phyloP scores from a whole-genome alignment of 306 rosid species.

The Sechiopsis laciniata region DNA sequence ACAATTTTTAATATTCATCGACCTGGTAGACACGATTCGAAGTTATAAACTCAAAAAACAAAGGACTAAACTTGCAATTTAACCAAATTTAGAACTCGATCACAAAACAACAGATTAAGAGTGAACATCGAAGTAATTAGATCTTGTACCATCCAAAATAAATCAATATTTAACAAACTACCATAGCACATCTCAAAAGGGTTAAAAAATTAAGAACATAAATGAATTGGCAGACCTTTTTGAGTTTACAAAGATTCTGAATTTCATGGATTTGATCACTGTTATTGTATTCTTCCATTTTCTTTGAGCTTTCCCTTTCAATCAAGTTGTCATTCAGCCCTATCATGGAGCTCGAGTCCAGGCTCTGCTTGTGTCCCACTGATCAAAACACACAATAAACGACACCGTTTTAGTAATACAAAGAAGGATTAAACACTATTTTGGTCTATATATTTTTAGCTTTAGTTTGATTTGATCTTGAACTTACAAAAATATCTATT shows the following conservation, averaged over 20 bases:
- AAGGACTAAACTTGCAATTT: too few relatives aligned
- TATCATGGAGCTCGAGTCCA: conserved; percentile 36
- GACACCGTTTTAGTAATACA: background rate
- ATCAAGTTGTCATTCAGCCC: conserved; percentile 40
- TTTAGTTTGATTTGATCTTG: background rate
- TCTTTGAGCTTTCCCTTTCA: conserved; percentile 32
- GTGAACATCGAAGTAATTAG: background rate
- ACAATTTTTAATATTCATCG: too few relatives aligned
- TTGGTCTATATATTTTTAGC: background rate
- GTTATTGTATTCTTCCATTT: conserved; percentile 32
- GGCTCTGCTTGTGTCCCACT: conserved; percentile 66
- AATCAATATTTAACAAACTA: background rate
- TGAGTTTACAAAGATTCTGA: conserved; percentile 25
- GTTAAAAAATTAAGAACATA: background rate
- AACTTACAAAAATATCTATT: background rate
- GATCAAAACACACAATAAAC: background rate
- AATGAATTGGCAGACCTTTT: conserved; percentile 37
- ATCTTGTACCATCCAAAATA: background rate
- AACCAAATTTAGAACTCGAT: too few relatives aligned
- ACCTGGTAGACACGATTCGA: too few relatives aligned
- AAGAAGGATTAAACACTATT: background rate
- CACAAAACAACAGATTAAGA: background rate
- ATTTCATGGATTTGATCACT: conserved; percentile 30
- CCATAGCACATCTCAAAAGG: background rate
- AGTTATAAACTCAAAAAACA: too few relatives aligned